phyloP scores from a whole-genome alignment of 371 early-diverging fungal genomes.

The Circinella minor region DNA sequence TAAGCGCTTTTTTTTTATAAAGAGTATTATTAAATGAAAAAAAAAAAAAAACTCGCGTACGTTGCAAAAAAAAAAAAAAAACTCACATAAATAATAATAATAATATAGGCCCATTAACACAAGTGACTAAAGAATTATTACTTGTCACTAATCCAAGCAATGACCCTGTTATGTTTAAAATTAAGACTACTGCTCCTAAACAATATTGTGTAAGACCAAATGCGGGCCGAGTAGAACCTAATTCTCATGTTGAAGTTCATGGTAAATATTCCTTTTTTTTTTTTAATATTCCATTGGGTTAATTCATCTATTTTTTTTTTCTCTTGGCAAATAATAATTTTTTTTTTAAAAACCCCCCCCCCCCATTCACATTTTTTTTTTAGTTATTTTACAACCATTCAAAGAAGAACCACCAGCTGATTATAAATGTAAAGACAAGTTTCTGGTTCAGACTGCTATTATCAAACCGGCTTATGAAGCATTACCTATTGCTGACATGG shows the following conservation, averaged over 20 bases:
- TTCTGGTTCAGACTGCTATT: slow-evolving; percentile 65
- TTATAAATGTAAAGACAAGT: slow-evolving; percentile 85
- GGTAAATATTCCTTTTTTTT: slow-evolving; percentile 38
- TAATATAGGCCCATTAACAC: slow-evolving; percentile 68
- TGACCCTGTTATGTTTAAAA: slow-evolving; percentile 78
- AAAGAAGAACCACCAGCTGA: slow-evolving; percentile 72
- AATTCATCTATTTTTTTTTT: slow-evolving; percentile 15
- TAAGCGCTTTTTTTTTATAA: neutral
- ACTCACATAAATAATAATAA: neutral
- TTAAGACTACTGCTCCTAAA: slow-evolving; percentile 94
- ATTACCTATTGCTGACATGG: slow-evolving; percentile 26
- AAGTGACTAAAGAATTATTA: slow-evolving; percentile 57
- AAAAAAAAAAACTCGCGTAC: neutral
- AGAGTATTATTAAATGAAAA: neutral
- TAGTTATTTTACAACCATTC: slow-evolving; percentile 79
- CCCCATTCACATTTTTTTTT: neutral
- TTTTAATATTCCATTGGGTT: neutral
- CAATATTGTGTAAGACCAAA: slow-evolving; percentile 92
- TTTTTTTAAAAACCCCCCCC: neutral
- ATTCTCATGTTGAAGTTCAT: slow-evolving; percentile 64
- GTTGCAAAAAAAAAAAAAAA: no score
- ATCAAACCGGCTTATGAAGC: slow-evolving; percentile 18
- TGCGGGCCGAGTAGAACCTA: slow-evolving; percentile 74
- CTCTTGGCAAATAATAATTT: neutral
- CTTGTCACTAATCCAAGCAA: slow-evolving; percentile 61